Conservation (phyloP, 2,329 filamentous ascomycete species). For the Erysiphe neolycopersici region DNA sequence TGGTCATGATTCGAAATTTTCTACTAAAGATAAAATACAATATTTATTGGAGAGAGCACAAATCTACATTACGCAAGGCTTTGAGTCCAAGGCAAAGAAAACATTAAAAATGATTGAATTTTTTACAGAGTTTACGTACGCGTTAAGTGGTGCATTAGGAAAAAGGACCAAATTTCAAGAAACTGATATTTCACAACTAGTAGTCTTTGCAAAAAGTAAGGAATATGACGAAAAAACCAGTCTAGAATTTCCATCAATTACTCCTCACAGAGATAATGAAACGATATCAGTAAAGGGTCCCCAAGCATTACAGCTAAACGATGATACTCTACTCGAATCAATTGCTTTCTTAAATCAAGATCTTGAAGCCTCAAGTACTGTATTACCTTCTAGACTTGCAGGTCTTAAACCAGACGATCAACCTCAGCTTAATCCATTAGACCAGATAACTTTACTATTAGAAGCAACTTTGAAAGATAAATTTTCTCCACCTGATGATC, state of each 20-base stretch:
- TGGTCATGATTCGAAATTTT: constrained; percentile 15
- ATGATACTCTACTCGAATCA: constrained; percentile 75
- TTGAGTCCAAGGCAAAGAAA: constrained; percentile 46
- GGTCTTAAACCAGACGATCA: constrained; percentile 52
- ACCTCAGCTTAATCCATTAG: constrained; percentile 54
- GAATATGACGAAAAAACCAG: constrained; percentile 7
- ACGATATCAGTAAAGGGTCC: constrained; percentile 19
- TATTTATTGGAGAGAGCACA: constrained; percentile 64
- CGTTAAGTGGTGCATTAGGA: constrained; percentile 61
- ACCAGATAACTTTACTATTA: constrained; percentile 74
- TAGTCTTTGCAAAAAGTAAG: constrained; percentile 64
- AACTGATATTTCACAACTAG: constrained; percentile 60
- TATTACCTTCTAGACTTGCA: constrained; percentile 33
- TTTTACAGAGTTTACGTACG: constrained; percentile 50
- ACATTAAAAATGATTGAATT: constrained; percentile 42
- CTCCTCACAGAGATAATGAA: constrained; percentile 7
- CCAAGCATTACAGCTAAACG: constrained; percentile 52
- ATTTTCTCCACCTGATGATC: constrained; percentile 50
- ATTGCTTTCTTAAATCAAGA: constrained; percentile 45
- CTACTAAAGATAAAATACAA: constrained; percentile 27
- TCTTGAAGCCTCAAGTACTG: constrained; percentile 14
- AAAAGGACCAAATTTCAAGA: constrained; percentile 64
- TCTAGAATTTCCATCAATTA: constrained; percentile 3
- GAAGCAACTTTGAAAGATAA: constrained; percentile 77
- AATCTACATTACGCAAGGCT: constrained; percentile 59